A percentile compares a stretch with the other conserved stretches of the same genome.
Evolutionary conservation across 176 grass and related monocot species (phyloP).

Genomic region (Musa itinerans): DNA sequence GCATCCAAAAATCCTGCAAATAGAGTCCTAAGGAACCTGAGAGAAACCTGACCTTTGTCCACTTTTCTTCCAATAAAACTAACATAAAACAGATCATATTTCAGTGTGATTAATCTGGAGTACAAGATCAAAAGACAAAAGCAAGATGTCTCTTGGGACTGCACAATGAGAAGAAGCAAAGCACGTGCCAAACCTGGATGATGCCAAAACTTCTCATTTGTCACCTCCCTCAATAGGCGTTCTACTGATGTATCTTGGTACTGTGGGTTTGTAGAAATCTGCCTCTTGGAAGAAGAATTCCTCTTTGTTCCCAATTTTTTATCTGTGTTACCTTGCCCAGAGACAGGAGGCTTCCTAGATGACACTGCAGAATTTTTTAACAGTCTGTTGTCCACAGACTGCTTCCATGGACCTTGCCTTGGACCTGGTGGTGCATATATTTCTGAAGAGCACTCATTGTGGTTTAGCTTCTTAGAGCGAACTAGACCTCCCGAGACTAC

Average conservation of each 20-base stretch:
- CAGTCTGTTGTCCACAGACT: slow-evolving; percentile 54
- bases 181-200: slow-evolving; percentile 64
- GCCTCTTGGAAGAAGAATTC: slow-evolving; percentile 70
- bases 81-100: not conserved
- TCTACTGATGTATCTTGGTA: slow-evolving; percentile 93
- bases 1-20: too few species aligned
- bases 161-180: not conserved
- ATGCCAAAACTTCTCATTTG: slow-evolving; percentile 95
- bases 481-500: slow-evolving; percentile 30
- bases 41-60: too few species aligned
- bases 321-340: slow-evolving; percentile 45
- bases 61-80: not conserved
- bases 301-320: slow-evolving; percentile 65
- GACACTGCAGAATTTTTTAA: slow-evolving; percentile 37
- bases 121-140: not conserved
- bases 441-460: slow-evolving; percentile 44
- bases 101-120: not conserved
- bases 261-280: slow-evolving; percentile 43
- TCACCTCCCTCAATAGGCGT: slow-evolving; percentile 90
- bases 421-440: slow-evolving; percentile 24
- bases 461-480: slow-evolving; percentile 41
- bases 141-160: not conserved
- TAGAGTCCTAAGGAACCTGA: too few species aligned
- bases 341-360: slow-evolving; percentile 35
- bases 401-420: slow-evolving; percentile 53